A percentile compares a stretch with the other conserved stretches of the same genome.
phyloP scores from a whole-genome alignment of 169 alveolate species.

The Cyclospora cayetanensis region DNA sequence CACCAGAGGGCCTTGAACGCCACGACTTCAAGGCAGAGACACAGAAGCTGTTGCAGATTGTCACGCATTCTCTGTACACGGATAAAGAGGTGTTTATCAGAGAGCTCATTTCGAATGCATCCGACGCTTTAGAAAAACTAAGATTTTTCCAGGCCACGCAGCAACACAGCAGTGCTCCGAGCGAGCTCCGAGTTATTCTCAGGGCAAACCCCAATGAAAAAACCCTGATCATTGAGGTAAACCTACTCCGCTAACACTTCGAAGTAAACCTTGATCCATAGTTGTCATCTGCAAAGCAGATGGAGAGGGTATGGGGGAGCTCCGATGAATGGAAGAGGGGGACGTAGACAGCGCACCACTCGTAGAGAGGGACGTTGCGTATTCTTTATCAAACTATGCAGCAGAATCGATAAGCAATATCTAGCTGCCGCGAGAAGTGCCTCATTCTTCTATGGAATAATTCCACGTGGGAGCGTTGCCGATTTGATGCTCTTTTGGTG shows the following conservation, averaged over 20 bases:
- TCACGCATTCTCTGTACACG: constrained; percentile 96
- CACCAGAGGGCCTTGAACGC: constrained; percentile 30
- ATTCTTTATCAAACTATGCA: too few relatives aligned
- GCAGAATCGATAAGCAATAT: too few relatives aligned
- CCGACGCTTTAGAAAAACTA: constrained; percentile 99
- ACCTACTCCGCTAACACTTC: too few relatives aligned
- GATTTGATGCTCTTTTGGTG: background rate
- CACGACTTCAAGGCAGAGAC: constrained; percentile 95
- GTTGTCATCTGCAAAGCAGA: too few relatives aligned
- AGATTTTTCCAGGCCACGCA: constrained; percentile 87
- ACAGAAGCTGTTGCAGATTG: constrained; percentile 95
- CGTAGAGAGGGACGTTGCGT: too few relatives aligned
- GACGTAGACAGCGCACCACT: too few relatives aligned
- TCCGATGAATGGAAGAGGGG: too few relatives aligned
- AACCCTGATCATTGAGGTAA: constrained; percentile 70
- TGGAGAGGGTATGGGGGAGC: too few relatives aligned
- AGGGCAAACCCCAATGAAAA: constrained; percentile 28
- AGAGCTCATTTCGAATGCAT: constrained; percentile 99
- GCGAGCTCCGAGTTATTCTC: constrained; percentile 4
- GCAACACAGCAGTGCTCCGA: constrained; percentile 31
- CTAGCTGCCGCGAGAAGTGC: too few relatives aligned
- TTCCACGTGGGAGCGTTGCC: too few relatives aligned
- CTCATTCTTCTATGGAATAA: too few relatives aligned
- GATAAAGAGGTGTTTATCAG: constrained; percentile 98
- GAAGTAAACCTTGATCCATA: too few relatives aligned